These are phyloP conservation scores for Geranium incanum DNA, from an alignment of 441 rosid species.

Conservation along the genomic window DNA sequence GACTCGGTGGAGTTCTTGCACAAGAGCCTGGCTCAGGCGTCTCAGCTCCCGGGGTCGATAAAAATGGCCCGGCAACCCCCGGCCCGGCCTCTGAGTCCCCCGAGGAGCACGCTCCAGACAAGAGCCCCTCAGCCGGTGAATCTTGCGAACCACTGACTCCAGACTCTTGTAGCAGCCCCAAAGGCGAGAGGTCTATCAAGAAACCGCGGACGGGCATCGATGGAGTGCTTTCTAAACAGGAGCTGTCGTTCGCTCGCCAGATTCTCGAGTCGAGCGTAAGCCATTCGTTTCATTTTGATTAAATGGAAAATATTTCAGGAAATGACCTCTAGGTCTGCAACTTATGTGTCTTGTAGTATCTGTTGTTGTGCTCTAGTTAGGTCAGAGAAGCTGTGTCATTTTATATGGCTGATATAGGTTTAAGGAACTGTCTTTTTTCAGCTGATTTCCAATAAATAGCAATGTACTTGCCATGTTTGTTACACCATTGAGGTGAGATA, in stretches of 20 bases:
- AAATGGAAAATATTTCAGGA: slow-evolving; percentile 37
- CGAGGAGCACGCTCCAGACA: too few relatives aligned
- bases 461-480: neutral
- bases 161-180: slow-evolving; percentile 57
- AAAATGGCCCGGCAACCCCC: too few relatives aligned
- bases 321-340: slow-evolving; percentile 31
- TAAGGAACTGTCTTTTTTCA: slow-evolving; percentile 16
- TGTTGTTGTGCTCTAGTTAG: slow-evolving; percentile 21
- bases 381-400: slow-evolving; percentile 22
- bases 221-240: slow-evolving; percentile 33
- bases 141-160: too few relatives aligned
- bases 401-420: slow-evolving; percentile 26
- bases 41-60: too few relatives aligned
- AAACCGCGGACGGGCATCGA: slow-evolving; percentile 36
- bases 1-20: too few relatives aligned
- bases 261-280: slow-evolving; percentile 77
- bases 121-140: too few relatives aligned
- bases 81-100: too few relatives aligned
- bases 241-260: slow-evolving; percentile 48
- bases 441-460: slow-evolving; percentile 2
- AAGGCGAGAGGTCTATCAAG: slow-evolving; percentile 55
- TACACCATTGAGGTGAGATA: neutral
- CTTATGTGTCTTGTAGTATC: slow-evolving; percentile 11
- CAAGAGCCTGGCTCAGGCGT: too few relatives aligned
- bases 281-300: slow-evolving; percentile 25